These are phyloP conservation scores for Calonectria hawksworthii DNA, from an alignment of 2,329 filamentous ascomycete genomes.

Conservation along the genomic window DNA sequence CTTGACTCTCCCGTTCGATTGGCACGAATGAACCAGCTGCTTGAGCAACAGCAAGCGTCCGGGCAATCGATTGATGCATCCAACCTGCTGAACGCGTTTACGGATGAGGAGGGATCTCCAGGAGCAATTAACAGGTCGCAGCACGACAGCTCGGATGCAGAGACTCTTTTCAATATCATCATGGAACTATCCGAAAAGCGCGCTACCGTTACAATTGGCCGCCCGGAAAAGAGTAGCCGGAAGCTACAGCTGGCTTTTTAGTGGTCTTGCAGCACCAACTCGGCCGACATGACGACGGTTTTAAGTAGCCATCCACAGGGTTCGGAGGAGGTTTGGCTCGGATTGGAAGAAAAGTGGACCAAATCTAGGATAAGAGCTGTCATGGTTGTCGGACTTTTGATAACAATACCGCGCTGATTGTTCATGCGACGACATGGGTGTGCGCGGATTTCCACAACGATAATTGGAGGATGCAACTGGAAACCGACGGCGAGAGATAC, in stretches of 20 bases:
- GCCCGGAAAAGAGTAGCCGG: background rate
- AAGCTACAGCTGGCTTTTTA: background rate
- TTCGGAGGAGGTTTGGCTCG: background rate
- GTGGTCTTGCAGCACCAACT: background rate
- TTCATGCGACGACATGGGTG: background rate
- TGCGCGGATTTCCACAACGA: background rate
- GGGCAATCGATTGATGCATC: background rate
- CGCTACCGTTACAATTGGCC: background rate
- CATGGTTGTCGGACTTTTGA: background rate
- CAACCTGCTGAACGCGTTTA: slow-evolving; percentile 36
- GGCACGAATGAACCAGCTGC: slow-evolving; percentile 25
- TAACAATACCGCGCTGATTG: background rate
- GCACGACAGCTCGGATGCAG: background rate
- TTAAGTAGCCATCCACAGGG: background rate
- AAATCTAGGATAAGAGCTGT: background rate
- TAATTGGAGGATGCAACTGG: background rate
- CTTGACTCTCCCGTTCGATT: slow-evolving; percentile 29
- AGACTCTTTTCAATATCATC: slow-evolving; percentile 40
- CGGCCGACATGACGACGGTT: background rate
- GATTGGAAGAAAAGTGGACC: background rate
- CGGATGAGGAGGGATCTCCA: slow-evolving; percentile 38
- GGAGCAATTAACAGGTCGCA: slow-evolving; percentile 34
- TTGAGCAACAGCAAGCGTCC: background rate
- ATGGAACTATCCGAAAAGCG: slow-evolving; percentile 3
- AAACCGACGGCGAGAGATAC: background rate